phyloP scores from a whole-genome alignment of 2,329 filamentous ascomycete species.

The Colletotrichum sp. region DNA sequence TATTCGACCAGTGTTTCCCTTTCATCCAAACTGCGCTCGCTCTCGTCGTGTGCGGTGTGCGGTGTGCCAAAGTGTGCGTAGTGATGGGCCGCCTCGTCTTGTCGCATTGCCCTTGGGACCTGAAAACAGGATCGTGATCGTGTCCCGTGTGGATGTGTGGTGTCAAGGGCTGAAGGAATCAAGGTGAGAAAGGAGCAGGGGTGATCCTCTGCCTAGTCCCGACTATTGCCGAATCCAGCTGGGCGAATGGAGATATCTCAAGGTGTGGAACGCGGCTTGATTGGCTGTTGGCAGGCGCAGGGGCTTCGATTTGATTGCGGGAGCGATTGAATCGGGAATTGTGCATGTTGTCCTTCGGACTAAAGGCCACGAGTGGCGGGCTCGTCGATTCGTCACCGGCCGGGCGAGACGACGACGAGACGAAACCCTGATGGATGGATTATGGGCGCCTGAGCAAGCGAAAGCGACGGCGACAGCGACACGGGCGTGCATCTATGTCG shows the following conservation, averaged over 20 bases:
- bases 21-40: not conserved
- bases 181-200: not conserved
- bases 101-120: not conserved
- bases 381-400: not conserved
- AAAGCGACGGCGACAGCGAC: conserved; percentile 1
- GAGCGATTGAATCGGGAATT: conserved; percentile 12
- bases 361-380: conserved; percentile 3
- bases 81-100: not conserved
- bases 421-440: conserved; percentile 15
- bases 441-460: not conserved
- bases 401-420: not conserved
- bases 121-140: conserved; percentile 15
- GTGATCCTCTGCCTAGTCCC: not conserved
- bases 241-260: conserved; percentile 18
- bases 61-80: not conserved
- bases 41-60: not conserved
- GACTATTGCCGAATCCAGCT: conserved; percentile 21
- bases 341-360: conserved; percentile 6
- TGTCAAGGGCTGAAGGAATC: not conserved
- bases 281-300: not conserved
- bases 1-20: conserved; percentile 9
- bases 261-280: conserved; percentile 7
- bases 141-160: not conserved
- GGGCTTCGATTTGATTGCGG: conserved; percentile 1
- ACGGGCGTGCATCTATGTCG: not conserved